phyloP scores from a whole-genome alignment of 257 asterid species.

The Scutellaria barbata region DNA sequence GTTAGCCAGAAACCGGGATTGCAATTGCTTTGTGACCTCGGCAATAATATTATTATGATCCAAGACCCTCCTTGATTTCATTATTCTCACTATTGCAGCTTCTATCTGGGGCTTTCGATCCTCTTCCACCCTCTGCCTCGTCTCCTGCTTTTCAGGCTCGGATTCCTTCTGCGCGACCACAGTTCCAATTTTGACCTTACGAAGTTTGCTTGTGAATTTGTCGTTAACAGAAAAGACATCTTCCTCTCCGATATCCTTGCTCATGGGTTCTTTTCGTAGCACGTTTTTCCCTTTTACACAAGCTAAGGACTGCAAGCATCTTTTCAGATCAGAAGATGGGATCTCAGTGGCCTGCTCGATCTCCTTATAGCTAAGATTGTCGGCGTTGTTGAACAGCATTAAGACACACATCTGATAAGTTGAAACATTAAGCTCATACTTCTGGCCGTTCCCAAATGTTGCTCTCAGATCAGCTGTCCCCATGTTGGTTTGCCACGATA shows the following conservation, averaged over 20 bases:
- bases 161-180: conserved; percentile 66
- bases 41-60: conserved; percentile 61
- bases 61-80: conserved; percentile 61
- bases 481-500: conserved; percentile 69
- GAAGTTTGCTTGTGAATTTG: conserved; percentile 51
- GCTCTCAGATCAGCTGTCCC: conserved; percentile 65
- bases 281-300: conserved; percentile 66
- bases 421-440: conserved; percentile 60
- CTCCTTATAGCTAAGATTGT: conserved; percentile 50
- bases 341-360: conserved; percentile 68
- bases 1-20: conserved; percentile 59
- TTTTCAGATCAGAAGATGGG: conserved; percentile 54
- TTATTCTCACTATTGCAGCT: conserved; percentile 62
- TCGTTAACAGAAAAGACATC: conserved; percentile 55
- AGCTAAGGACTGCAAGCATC: conserved; percentile 65
- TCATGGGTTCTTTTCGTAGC: conserved; percentile 62
- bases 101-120: conserved; percentile 68
- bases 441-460: conserved; percentile 54
- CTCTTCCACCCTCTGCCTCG: conserved; percentile 66
- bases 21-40: conserved; percentile 63
- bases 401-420: conserved; percentile 69
- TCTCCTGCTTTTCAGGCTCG: conserved; percentile 66
- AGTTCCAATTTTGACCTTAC: conserved; percentile 61
- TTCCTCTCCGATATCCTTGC: conserved; percentile 60
- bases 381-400: conserved; percentile 58